Base-by-base conservation (phyloP, 257 asterid species). In the Linaria vulgaris region DNA sequence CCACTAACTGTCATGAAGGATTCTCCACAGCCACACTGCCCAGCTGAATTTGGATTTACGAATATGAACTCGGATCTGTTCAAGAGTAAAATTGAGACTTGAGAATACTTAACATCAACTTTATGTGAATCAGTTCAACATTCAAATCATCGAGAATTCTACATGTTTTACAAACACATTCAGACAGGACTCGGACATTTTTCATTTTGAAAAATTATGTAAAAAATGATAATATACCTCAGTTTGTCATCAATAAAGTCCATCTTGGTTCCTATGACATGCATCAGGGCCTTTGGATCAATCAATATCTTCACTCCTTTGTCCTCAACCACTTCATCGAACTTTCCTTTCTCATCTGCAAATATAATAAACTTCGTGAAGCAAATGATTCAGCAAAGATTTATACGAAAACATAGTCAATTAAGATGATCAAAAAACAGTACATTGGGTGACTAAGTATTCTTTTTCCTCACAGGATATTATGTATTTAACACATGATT, bases 1-100 rank as follows among this genome's bases (percentile, higher is more conserved):
- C 69, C 56, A 72, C 87, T 85, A 66, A 78, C 59, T 9, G 98
- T 92, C 98, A 92, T 86, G 69, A 88, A 91, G 46, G 97, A 91
- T 73, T 91, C 97, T 64, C 97, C 96, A 64, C 97, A 91, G 68
- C 98, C 97, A 56, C 98, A 92, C 72, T 92, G 91, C 54, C 97
- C 97, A 59, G 72, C 72, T 1, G 97, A 76, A 75, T 92, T 92
- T 58, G 99, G 97, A 76, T 92, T 92, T 73, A 92, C 73, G 70
- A 89, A 92, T 64, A 92, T 79, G 64, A 92, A 92, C 75, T 92
- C 99, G 0, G 99, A 92, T 82, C 94, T 92, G 94, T 66, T 20
- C 60, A 54, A 5, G 38, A 48, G 49, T 46, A 77, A 51, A 65
- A n/a, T 37, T 34, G 22, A 66, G 37, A 73, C 50, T 70, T 73